Evolutionary conservation across 176 grass and related monocot genomes (phyloP).

Genomic region (Avena sativa): DNA sequence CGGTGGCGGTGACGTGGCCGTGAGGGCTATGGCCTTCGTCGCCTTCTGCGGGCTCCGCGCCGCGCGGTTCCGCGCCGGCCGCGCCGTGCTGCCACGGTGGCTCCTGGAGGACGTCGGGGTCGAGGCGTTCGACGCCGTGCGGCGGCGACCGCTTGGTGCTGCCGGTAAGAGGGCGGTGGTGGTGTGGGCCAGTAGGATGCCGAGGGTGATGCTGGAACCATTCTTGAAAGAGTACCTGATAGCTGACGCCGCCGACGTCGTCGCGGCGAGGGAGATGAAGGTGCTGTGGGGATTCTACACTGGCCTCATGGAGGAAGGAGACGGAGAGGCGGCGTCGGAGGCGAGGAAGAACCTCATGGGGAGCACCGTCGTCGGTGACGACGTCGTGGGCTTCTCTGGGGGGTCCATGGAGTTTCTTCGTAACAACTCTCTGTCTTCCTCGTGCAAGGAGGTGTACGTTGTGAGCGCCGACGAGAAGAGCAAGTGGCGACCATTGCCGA

Average conservation of each 20-base stretch:
- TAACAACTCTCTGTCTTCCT: constrained; percentile 26
- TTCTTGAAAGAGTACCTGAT: constrained; percentile 58
- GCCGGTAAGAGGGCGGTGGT: neutral
- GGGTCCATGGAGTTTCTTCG: constrained; percentile 34
- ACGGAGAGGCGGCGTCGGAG: neutral
- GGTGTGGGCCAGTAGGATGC: constrained; percentile 52
- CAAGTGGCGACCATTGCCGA: constrained; percentile 53
- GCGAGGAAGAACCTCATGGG: constrained; percentile 21
- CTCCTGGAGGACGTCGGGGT: constrained; percentile 45
- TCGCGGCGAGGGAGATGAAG: constrained; percentile 51
- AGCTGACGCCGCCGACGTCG: neutral
- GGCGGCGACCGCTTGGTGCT: too few species aligned
- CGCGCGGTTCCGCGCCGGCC: constrained; percentile 52
- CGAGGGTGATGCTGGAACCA: constrained; percentile 56
- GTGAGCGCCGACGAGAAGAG: constrained; percentile 53
- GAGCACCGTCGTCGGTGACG: neutral
- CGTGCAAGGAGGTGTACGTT: constrained; percentile 73
- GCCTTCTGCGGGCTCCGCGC: constrained; percentile 62
- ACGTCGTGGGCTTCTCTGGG: constrained; percentile 38
- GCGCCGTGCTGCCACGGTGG: constrained; percentile 67
- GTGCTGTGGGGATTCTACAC: constrained; percentile 66
- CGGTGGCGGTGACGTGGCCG: constrained; percentile 12
- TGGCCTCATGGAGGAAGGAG: constrained; percentile 53
- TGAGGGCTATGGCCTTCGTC: constrained; percentile 58
- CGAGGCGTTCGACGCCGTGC: constrained; percentile 29